These are phyloP conservation scores for Betula pendula DNA, from an alignment of 306 rosid genomes.

Conservation along the genomic window DNA sequence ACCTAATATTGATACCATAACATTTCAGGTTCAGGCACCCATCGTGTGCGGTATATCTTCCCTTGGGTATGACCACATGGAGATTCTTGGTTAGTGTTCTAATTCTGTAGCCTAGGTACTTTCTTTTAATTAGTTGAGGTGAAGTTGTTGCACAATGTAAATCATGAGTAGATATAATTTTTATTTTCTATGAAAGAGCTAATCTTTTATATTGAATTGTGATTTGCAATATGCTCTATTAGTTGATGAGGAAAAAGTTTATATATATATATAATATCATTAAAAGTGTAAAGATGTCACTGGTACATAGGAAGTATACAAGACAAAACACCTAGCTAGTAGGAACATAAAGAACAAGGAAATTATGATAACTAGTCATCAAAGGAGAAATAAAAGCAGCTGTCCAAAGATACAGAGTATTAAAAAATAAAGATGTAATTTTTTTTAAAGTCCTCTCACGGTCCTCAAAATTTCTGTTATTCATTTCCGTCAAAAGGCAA, in stretches of 20 bases:
- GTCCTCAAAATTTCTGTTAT: too few relatives aligned
- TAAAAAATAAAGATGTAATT: too few relatives aligned
- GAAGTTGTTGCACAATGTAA: constrained; percentile 18
- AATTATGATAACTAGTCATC: too few relatives aligned
- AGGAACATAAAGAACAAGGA: too few relatives aligned
- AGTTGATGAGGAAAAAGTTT: not conserved
- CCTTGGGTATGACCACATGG: constrained; percentile 99
- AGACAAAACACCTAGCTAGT: too few relatives aligned
- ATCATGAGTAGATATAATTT: not conserved
- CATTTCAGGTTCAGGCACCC: constrained; percentile 70
- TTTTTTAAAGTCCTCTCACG: too few relatives aligned
- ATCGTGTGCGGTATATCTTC: constrained; percentile 86
- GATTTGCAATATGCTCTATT: not conserved
- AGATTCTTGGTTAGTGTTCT: constrained; percentile 87
- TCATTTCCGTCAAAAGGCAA: too few relatives aligned
- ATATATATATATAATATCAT: too few relatives aligned
- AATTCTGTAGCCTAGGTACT: constrained; percentile 28
- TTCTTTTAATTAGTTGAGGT: constrained; percentile 17
- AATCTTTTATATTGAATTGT: not conserved
- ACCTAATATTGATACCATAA: constrained; percentile 13
- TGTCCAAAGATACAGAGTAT: too few relatives aligned
- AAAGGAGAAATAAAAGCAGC: too few relatives aligned
- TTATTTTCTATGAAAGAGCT: not conserved
- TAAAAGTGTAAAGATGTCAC: too few relatives aligned
- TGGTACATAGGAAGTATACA: too few relatives aligned